Base-by-base conservation (phyloP, 768 basidiomycete genomes). In the Boletus coccyginus region DNA sequence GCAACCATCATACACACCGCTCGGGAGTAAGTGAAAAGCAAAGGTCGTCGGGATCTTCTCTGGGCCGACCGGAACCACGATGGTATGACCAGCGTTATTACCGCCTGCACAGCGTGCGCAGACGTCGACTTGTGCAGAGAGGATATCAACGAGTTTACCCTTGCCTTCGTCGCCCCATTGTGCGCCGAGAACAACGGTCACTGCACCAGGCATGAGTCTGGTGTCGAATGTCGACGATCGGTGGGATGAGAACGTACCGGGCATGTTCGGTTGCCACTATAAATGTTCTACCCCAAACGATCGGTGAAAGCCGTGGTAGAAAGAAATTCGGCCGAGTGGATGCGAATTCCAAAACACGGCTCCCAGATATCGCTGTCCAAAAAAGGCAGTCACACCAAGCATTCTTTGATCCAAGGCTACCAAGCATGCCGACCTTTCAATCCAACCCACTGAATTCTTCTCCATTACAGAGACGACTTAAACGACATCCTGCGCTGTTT, bases 41-140 rank as follows among this genome's bases (percentile, higher is more conserved):
- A 90, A 98, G 2, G 86, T 94, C 62, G 82, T 94, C 74, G 85
- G 84, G 55, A 83, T 77, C 44, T 82, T 81, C 57, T 91, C 83
- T 45, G 85, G 81, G 12, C 83, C 82, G 27, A 83, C 71, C 7
- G 88, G 86, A 7, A 86, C 92, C 60, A 99, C 88, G 71, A 99
- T 98, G 24, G 97, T 98, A 75, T 99, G 97, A 3, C 97, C 97
- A 24, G 97, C 97, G 70, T 99, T 99, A 77, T 98, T 98, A 12
- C 97, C 97, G 14, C 97, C 97, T 13, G 97, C 97, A 70, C 94
- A 98, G 46, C 97, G 84, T 19, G 94, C 96, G 66, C 95, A 98
- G 69, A 98, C 71, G 72, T 99, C 97, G 56, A 83, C 80, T 42
- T 95, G 83, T 14, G 89, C 91, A 39, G 94, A 83, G 61, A 99